A percentile compares a stretch with the other conserved stretches of the same genome.
Evolutionary conservation across 164 flowering plant species (phyloP).

Genomic region (Macadamia integrifolia): DNA sequence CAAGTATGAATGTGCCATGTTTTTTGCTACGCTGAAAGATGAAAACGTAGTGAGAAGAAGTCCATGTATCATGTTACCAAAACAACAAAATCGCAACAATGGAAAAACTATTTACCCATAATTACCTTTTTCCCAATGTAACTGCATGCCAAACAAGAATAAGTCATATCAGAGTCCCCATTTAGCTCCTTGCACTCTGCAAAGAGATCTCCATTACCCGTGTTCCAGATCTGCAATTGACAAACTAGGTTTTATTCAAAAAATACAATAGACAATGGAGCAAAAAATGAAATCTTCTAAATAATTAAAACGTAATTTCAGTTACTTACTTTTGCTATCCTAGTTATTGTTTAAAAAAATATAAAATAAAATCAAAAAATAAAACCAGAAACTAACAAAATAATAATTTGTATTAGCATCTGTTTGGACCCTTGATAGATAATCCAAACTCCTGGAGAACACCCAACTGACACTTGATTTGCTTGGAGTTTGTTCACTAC

Average conservation of each 20-base stretch:
- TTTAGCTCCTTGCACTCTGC: constrained; percentile 29
- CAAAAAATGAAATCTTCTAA: too few relatives aligned
- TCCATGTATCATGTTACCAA: neutral
- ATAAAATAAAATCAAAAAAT: neutral
- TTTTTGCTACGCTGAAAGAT: constrained; percentile 28
- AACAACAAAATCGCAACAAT: neutral
- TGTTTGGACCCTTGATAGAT: too few relatives aligned
- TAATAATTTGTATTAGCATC: too few relatives aligned
- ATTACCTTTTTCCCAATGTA: constrained; percentile 37
- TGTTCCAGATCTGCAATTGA: constrained; percentile 33
- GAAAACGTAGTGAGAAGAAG: neutral
- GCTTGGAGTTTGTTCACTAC: too few relatives aligned
- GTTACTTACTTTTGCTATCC: neutral
- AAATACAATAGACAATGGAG: neutral
- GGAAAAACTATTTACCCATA: neutral
- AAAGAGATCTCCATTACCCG: constrained; percentile 27
- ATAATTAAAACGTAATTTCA: neutral
- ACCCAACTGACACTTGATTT: too few relatives aligned
- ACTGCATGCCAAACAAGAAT: constrained; percentile 32
- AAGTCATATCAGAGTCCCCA: constrained; percentile 8
- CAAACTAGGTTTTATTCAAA: neutral
- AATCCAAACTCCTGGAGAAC: too few relatives aligned
- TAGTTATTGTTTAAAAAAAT: neutral
- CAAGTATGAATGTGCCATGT: constrained; percentile 21
- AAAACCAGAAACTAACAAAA: neutral